Conservation (phyloP, 164 flowering plant genomes). For the Sextonia rubra region DNA sequence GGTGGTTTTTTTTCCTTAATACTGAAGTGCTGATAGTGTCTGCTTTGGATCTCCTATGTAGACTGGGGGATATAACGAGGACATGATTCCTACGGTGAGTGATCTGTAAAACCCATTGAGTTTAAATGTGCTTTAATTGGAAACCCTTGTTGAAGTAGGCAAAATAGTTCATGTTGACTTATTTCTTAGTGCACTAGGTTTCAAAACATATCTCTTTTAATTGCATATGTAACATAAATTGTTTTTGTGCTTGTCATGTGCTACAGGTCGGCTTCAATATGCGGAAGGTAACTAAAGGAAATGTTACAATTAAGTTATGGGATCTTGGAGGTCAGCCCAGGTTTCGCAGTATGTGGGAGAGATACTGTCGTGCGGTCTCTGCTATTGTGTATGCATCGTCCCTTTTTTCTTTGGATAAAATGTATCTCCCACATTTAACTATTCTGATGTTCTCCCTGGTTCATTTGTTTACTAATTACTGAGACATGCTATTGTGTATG, state of each 20-base stretch:
- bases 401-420: neutral
- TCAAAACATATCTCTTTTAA: neutral
- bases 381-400: constrained; percentile 65
- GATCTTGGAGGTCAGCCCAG: constrained; percentile 98
- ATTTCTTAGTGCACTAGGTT: neutral
- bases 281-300: constrained; percentile 91
- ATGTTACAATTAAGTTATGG: constrained; percentile 91
- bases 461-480: no score
- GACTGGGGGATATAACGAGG: constrained; percentile 97
- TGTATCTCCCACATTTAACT: neutral
- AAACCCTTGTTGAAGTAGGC: neutral
- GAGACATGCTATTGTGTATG: no score
- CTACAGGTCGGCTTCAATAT: constrained; percentile 89
- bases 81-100: constrained; percentile 95
- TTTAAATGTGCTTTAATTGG: neutral
- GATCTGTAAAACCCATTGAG: constrained; percentile 10
- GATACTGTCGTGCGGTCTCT: constrained; percentile 92
- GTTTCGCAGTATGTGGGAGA: constrained; percentile 97
- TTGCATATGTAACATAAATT: neutral
- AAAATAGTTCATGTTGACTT: neutral
- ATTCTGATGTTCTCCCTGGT: neutral
- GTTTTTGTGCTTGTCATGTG: neutral
- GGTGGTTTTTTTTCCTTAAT: neutral
- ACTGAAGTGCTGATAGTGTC: neutral
- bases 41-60: constrained; percentile 22